Evolutionary conservation across 306 rosid genomes (phyloP).

Genomic region (Mucuna pruriens): DNA sequence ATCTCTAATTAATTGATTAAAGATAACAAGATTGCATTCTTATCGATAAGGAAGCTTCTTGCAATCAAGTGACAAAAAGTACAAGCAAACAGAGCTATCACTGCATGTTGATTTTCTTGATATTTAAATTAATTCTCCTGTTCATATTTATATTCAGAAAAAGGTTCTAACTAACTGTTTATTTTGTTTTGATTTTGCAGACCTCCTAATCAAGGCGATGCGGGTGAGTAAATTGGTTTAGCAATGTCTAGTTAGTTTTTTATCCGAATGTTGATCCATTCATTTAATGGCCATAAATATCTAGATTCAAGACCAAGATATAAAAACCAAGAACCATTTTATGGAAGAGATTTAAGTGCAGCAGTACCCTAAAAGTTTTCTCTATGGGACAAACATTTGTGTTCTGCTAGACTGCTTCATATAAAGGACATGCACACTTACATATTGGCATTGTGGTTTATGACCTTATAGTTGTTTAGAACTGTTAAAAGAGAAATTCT

Average conservation of each 20-base stretch:
- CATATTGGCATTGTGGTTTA: neutral
- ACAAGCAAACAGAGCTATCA: neutral
- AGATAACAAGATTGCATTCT: neutral
- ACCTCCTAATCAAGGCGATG: conserved; percentile 56
- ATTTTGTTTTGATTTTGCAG: conserved; percentile 58
- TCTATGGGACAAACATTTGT: neutral
- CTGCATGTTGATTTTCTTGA: neutral
- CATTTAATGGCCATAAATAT: neutral
- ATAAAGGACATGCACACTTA: neutral
- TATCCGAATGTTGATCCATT: neutral
- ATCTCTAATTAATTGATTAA: neutral
- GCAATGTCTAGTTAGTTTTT: neutral
- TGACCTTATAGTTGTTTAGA: neutral
- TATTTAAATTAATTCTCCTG: neutral
- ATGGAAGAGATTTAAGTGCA: conserved; percentile 1
- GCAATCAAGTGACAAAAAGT: conserved; percentile 12
- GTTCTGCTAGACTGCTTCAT: neutral
- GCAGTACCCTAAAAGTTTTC: neutral
- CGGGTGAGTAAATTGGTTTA: conserved; percentile 59
- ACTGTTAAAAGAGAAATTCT: conserved; percentile 3
- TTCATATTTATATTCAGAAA: neutral
- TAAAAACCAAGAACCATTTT: neutral
- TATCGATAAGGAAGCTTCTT: neutral
- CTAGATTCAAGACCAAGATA: neutral
- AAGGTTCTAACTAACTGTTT: conserved; percentile 23